Evolutionary conservation across 352 stramenopile genomes (phyloP).

Genomic region (Pythium pyrilobum): DNA sequence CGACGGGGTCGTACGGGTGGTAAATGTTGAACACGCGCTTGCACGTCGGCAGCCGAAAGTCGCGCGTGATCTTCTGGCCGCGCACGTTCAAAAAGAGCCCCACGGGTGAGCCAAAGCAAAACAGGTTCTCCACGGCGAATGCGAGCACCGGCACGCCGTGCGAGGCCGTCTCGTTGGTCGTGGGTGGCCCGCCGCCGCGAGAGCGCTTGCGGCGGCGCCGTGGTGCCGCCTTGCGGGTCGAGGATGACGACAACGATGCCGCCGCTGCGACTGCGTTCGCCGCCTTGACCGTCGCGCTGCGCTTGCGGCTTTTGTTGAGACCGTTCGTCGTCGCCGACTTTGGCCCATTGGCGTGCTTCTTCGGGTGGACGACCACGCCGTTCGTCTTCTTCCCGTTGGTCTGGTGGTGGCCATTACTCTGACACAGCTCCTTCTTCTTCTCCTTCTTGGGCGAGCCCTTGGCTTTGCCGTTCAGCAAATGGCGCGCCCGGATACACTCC

Average conservation of each 20-base stretch:
- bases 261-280: too few species aligned
- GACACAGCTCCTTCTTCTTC: too few species aligned
- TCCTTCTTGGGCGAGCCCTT: not conserved
- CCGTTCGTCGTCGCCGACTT: too few species aligned
- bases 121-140: conserved; percentile 84
- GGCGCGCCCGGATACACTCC: conserved; percentile 14
- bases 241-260: not conserved
- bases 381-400: not conserved
- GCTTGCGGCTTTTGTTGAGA: too few species aligned
- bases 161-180: not conserved
- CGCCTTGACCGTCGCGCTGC: not conserved
- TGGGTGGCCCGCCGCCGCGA: not conserved
- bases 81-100: conserved; percentile 91
- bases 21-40: conserved; percentile 93
- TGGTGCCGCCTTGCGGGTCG: not conserved
- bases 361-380: conserved; percentile 10
- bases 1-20: conserved; percentile 92
- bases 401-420: not conserved
- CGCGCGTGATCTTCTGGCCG: conserved; percentile 64
- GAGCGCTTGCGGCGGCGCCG: not conserved
- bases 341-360: too few species aligned
- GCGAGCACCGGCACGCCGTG: conserved; percentile 45
- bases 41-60: conserved; percentile 79
- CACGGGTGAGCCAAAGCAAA: conserved; percentile 89
- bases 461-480: conserved; percentile 1